These are phyloP conservation scores for Ustilago vetiveriae DNA, from an alignment of 1,284 basidiomycete genomes.

Conservation along the genomic window DNA sequence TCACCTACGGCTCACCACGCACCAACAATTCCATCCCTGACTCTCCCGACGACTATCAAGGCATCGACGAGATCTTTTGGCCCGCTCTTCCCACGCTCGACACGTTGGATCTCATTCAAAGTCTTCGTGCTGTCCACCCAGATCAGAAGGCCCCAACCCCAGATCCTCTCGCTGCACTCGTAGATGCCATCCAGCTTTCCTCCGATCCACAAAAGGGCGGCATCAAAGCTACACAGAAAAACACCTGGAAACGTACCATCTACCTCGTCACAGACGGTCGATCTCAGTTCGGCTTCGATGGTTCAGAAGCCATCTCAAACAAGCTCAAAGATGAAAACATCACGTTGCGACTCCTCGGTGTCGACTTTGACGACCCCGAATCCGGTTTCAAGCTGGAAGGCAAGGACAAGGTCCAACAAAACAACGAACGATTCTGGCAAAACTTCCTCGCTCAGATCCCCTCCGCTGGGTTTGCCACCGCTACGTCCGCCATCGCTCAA, in stretches of 20 bases:
- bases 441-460: slow-evolving; percentile 70
- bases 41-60: slow-evolving; percentile 74
- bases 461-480: slow-evolving; percentile 71
- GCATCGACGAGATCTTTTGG: slow-evolving; percentile 80
- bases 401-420: slow-evolving; percentile 78
- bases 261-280: slow-evolving; percentile 66
- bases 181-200: slow-evolving; percentile 82
- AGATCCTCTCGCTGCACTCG: slow-evolving; percentile 80
- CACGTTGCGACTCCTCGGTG: slow-evolving; percentile 70
- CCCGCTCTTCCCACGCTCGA: slow-evolving; percentile 79
- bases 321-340: slow-evolving; percentile 50
- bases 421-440: slow-evolving; percentile 81
- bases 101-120: slow-evolving; percentile 79
- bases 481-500: slow-evolving; percentile 45
- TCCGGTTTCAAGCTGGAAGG: slow-evolving; percentile 74
- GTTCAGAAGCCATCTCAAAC: slow-evolving; percentile 27
- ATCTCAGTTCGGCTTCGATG: slow-evolving; percentile 43
- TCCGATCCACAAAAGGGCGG: slow-evolving; percentile 51
- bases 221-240: slow-evolving; percentile 40
- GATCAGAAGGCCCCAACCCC: slow-evolving; percentile 20
- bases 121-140: slow-evolving; percentile 60
- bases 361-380: slow-evolving; percentile 84
- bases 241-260: slow-evolving; percentile 58
- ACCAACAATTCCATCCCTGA: slow-evolving; percentile 76
- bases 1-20: slow-evolving; percentile 75